These are phyloP conservation scores for Fusarium nanum DNA, from an alignment of 2,329 filamentous ascomycete species.

Conservation along the genomic window DNA sequence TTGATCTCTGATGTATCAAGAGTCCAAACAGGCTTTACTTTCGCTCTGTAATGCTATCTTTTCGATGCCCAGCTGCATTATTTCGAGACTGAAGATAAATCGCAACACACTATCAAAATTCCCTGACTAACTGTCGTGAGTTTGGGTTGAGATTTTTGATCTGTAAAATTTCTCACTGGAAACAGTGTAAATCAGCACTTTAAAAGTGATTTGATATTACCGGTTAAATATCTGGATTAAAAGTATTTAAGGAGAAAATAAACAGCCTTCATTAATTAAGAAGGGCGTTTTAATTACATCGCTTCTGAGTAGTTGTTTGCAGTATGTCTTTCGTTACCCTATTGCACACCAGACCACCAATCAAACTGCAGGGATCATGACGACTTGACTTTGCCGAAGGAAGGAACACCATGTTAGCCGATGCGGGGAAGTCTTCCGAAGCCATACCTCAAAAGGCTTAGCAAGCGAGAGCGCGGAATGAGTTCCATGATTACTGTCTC, in stretches of 20 bases:
- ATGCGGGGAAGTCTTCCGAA: background rate
- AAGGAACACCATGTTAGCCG: background rate
- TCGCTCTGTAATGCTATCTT: background rate
- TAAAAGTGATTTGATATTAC: too few species aligned
- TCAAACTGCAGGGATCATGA: background rate
- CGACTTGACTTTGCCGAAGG: background rate
- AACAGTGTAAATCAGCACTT: too few species aligned
- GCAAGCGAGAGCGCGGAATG: background rate
- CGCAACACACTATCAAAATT: too few species aligned
- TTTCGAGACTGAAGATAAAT: too few species aligned
- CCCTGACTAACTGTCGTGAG: too few species aligned
- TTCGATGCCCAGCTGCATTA: background rate
- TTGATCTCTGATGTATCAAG: background rate
- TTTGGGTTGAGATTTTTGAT: too few species aligned
- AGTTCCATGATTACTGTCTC: conserved; percentile 2
- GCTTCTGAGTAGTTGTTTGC: background rate
- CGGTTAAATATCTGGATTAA: too few species aligned
- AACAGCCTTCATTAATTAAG: background rate
- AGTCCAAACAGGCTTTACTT: background rate
- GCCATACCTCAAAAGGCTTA: background rate
- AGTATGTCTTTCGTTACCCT: background rate
- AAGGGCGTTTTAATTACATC: background rate
- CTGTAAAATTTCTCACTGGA: too few species aligned
- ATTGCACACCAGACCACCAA: background rate
- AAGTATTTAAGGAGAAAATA: too few species aligned